These are phyloP conservation scores for Ascocoryne sarcoides DNA, from an alignment of 2,329 filamentous ascomycete genomes.

Conservation along the genomic window DNA sequence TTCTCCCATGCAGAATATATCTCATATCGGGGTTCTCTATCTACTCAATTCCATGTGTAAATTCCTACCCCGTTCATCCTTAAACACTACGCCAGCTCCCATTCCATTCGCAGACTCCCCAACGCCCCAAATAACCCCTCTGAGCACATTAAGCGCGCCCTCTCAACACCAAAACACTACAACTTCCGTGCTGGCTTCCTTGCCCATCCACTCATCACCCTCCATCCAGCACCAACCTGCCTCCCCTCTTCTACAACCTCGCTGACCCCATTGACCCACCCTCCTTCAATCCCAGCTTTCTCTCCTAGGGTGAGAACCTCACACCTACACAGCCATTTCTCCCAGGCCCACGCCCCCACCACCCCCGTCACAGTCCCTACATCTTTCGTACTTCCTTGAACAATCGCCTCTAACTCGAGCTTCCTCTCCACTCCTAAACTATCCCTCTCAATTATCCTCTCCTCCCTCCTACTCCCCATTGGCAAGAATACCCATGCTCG, in stretches of 20 bases:
- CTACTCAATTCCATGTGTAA: no score
- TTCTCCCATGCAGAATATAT: no score
- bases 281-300: slow-evolving; percentile 35
- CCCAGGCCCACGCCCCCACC: slow-evolving; percentile 85
- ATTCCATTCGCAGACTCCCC: no score
- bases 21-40: no score
- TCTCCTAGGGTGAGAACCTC: slow-evolving; percentile 77
- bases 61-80: no score
- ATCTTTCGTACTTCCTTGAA: slow-evolving; percentile 60
- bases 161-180: no score
- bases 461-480: slow-evolving; percentile 52
- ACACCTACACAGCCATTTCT: slow-evolving; percentile 87
- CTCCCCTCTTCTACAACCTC: slow-evolving; percentile 57
- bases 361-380: slow-evolving; percentile 71
- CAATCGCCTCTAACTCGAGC: slow-evolving; percentile 52
- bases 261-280: slow-evolving; percentile 47
- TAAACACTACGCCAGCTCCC: no score
- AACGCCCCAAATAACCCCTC: no score
- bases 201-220: slow-evolving; percentile 54
- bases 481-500: slow-evolving; percentile 86
- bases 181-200: slow-evolving; percentile 43
- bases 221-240: slow-evolving; percentile 47
- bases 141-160: no score
- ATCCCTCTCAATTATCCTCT: slow-evolving; percentile 32
- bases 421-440: slow-evolving; percentile 35